Evolutionary conservation across 495 filamentous ascomycete genomes (phyloP), one percentile per base, ranked within the genome.

Genomic region (Neurospora sp.): DNA sequence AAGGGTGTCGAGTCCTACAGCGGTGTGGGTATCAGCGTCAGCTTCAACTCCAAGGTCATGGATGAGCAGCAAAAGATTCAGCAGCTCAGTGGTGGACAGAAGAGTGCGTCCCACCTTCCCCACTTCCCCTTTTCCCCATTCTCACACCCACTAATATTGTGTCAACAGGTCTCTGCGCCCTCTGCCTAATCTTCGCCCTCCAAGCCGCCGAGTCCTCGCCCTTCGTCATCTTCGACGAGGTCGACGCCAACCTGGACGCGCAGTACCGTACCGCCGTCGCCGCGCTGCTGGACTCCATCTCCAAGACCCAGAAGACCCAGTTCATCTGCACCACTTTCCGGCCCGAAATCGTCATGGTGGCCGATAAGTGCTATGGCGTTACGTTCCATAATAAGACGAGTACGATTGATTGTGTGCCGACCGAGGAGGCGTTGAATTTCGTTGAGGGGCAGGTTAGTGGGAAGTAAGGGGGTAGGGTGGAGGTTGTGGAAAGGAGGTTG

Each of bases 161-260:
- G 81, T 82, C 82, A 4, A n/a, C 38, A 95, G 93, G 93, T 90
- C 86, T 97, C 73, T 97, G 95, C 82, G 96, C 96, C 16, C 89
- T 99, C 69, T 95, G 95, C 71, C 88, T 99, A 69, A 93, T 99
- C 74, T 98, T 99, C 80, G 96, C 96, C n/a, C 97, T 99, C 81
- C 96, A 99, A 78, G 92, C 94, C 75, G 97, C 96, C 77, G 96
- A 98, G 77, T 96, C 96, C 7, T 95, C 94, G 20, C 96, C 96
- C 14, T 98, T 99, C 84, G 97, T 98, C 82, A 93, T 99, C 74
- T 99, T 99, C 75, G 96, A 99, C 80, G 96, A 99, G 84, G 97
- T 99, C 78, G 96, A 99, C 81, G 96, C 96, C 79, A 98, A 98
- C 80, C 88, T 99, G 27, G 96, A 99, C 82, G 94, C 94, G 9